A percentile compares a stretch with the other conserved stretches of the same genome.
Conservation (phyloP, 2,329 filamentous ascomycete genomes). For the Emericellopsis atlantica region DNA sequence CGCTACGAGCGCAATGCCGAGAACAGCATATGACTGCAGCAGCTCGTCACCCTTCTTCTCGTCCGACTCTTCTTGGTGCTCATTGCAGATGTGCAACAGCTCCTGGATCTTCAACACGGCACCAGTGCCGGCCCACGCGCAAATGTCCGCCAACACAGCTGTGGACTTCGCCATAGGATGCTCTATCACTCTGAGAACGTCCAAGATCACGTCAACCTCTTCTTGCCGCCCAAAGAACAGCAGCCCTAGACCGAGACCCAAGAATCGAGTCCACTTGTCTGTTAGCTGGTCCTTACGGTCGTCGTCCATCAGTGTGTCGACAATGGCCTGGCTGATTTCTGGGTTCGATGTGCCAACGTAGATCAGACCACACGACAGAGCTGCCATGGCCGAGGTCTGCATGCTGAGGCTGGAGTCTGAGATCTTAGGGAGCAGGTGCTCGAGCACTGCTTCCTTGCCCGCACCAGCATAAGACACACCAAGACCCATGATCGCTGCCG, state of each 20-base stretch:
- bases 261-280: slow-evolving; percentile 96
- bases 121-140: slow-evolving; percentile 94
- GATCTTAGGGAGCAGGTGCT: slow-evolving; percentile 76
- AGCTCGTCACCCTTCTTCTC: slow-evolving; percentile 94
- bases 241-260: slow-evolving; percentile 84
- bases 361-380: slow-evolving; percentile 76
- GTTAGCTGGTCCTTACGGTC: slow-evolving; percentile 83
- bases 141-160: slow-evolving; percentile 86
- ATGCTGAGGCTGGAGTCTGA: slow-evolving; percentile 75
- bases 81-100: slow-evolving; percentile 93
- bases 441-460: slow-evolving; percentile 79
- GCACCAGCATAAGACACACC: slow-evolving; percentile 91
- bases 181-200: slow-evolving; percentile 92
- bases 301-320: slow-evolving; percentile 86
- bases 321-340: slow-evolving; percentile 83
- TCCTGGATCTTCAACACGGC: slow-evolving; percentile 96
- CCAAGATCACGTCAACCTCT: slow-evolving; percentile 94
- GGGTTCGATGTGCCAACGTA: slow-evolving; percentile 88
- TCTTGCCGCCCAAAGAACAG: slow-evolving; percentile 96
- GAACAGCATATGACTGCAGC: slow-evolving; percentile 87
- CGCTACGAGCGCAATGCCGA: slow-evolving; percentile 84
- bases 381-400: slow-evolving; percentile 94
- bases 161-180: slow-evolving; percentile 97
- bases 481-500: slow-evolving; percentile 89
- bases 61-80: slow-evolving; percentile 87